phyloP scores from a whole-genome alignment of 2,329 filamentous ascomycete species.

The Xylaria sp. region DNA sequence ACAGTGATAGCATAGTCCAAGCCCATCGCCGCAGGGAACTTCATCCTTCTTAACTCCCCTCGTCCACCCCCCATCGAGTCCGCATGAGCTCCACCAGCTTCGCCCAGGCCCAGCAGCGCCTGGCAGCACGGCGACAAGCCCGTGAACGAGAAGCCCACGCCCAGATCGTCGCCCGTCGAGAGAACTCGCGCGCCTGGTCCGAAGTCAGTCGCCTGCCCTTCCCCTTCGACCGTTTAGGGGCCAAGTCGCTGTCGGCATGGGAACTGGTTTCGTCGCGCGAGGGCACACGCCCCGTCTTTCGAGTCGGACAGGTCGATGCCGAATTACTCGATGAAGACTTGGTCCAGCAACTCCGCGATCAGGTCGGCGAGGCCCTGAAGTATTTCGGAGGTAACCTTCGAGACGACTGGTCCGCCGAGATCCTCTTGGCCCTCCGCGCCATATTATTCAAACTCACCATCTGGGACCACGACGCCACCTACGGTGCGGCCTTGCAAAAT shows the following conservation, averaged over 20 bases:
- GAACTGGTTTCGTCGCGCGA: slow-evolving; percentile 66
- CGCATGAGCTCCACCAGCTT: slow-evolving; percentile 60
- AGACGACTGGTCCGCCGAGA: slow-evolving; percentile 85
- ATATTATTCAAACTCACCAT: slow-evolving; percentile 90
- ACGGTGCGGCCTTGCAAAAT: slow-evolving; percentile 89
- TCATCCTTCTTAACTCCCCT: neutral
- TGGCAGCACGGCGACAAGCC: slow-evolving; percentile 72
- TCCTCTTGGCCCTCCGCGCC: slow-evolving; percentile 68
- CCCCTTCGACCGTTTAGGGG: slow-evolving; percentile 56
- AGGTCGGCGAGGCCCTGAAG: slow-evolving; percentile 82
- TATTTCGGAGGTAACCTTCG: slow-evolving; percentile 71
- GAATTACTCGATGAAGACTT: slow-evolving; percentile 93
- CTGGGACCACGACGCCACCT: slow-evolving; percentile 94
- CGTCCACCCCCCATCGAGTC: neutral
- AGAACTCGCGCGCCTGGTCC: slow-evolving; percentile 49
- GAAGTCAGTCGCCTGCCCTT: slow-evolving; percentile 54
- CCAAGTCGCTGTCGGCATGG: slow-evolving; percentile 53
- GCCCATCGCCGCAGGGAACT: neutral
- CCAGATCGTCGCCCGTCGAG: slow-evolving; percentile 46
- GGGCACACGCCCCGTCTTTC: slow-evolving; percentile 78
- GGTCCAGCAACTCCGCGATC: slow-evolving; percentile 73
- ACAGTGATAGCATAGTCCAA: neutral
- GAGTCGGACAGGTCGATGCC: slow-evolving; percentile 93
- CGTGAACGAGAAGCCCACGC: slow-evolving; percentile 63
- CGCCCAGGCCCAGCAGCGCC: slow-evolving; percentile 80